phyloP scores from a whole-genome alignment of 345 rosid genomes.

The Eucalyptus polyanthemos region DNA sequence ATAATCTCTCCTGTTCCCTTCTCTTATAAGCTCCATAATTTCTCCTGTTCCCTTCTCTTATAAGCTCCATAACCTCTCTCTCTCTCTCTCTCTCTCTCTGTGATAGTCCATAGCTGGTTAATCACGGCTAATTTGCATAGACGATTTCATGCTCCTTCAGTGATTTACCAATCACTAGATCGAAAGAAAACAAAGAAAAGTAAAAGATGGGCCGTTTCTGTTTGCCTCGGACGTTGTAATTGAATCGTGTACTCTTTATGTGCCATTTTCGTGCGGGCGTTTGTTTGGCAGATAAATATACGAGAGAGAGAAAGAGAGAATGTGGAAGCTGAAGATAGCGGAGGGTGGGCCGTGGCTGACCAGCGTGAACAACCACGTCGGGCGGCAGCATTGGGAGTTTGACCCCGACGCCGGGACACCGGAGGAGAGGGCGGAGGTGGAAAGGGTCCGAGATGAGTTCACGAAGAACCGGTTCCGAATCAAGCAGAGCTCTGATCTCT shows the following conservation, averaged over 20 bases:
- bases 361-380: constrained; percentile 14
- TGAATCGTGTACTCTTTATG: neutral
- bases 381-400: constrained; percentile 42
- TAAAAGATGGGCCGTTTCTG: neutral
- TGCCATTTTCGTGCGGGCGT: neutral
- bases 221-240: neutral
- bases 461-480: constrained; percentile 7
- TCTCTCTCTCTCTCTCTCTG: neutral
- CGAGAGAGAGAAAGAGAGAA: neutral
- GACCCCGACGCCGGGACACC: constrained; percentile 19
- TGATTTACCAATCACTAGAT: neutral
- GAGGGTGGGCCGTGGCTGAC: constrained; percentile 20
- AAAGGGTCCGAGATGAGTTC: constrained; percentile 6
- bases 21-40: neutral
- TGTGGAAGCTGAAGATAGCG: constrained; percentile 42
- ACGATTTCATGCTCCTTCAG: neutral
- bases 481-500: constrained; percentile 26
- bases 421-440: constrained; percentile 15
- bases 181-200: neutral
- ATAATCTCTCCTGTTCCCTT: neutral
- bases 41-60: neutral
- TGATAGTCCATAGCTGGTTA: neutral
- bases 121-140: neutral
- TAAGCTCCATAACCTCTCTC: neutral
- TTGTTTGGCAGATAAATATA: neutral